Evolutionary conservation across 2,329 filamentous ascomycete genomes (phyloP), one percentile per base, ranked within the genome.

Genomic region (Penicillium psychrosexuale): DNA sequence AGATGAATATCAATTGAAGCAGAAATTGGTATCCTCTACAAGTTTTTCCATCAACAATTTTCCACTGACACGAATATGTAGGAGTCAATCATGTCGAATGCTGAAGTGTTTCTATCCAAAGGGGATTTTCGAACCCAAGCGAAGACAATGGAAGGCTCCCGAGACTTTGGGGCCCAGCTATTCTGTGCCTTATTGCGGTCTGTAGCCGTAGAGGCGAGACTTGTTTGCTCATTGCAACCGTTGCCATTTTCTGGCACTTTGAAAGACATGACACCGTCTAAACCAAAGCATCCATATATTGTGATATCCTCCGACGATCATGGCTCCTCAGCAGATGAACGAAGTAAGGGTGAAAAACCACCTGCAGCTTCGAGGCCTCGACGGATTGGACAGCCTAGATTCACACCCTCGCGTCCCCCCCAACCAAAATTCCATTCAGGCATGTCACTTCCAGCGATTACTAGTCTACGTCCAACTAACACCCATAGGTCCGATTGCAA

Each of bases 151-250:
- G 78, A 85, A 60, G 95, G 93, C 0, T 97, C 93, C 8, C 84
- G 92, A 60, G 94, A 99, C 70, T 80, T 95, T 9, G 94, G 92
- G 0, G 89, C 91, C 1, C 92, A 97, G 69, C 72, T 99, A 0
- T 96, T 95, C 66, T 97, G 94, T 70, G 89, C 92, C 3, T 74
- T 97, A 31, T 79, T 99, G 4, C 86, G 94, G 17, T 84, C 85
- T n/a, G 84, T 82, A n/a, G 91, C 90, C 3, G 84, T 97, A 7
- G 85, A 91, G 59, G 81, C 90, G 5, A 83, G 94, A 12, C 79
- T 99, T 5, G 89, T 97, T 0, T 97, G 91, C 71, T 99, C 94
- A 5, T 76, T 99, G 3, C 94, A 99, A 62, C 84, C 87, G 1
- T 78, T 99, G 0, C 81, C 89, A 0, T 92, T 92, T 62, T 78